Conservation (phyloP, 2,329 filamentous ascomycete genomes). For the Graphilbum fragrans region DNA sequence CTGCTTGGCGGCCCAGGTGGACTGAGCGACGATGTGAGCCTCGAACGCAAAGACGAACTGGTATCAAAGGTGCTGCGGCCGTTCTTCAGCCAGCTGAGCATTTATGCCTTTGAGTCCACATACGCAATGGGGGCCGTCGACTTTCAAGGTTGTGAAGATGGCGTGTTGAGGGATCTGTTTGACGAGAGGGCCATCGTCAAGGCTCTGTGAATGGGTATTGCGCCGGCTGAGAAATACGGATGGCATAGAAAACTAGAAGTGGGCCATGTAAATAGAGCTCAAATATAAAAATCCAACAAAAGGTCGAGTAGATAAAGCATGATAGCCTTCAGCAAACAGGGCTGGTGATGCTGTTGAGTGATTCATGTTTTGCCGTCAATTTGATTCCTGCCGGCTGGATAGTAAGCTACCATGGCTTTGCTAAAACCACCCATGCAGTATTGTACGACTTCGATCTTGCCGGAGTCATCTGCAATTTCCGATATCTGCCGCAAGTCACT, state of each 20-base stretch:
- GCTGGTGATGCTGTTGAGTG: no score
- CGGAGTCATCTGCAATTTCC: conserved; percentile 24
- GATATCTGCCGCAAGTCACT: conserved; percentile 74
- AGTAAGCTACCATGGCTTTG: conserved; percentile 62
- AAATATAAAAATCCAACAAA: no score
- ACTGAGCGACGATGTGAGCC: conserved; percentile 40
- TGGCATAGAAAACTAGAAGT: neutral
- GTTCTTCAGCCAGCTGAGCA: conserved; percentile 85
- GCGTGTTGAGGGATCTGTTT: conserved; percentile 63
- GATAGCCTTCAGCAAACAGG: no score
- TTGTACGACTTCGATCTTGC: conserved; percentile 65
- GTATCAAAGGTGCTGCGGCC: conserved; percentile 69
- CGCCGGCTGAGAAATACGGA: neutral
- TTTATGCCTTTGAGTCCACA: conserved; percentile 83
- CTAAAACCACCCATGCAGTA: conserved; percentile 87
- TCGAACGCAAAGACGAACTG: conserved; percentile 55
- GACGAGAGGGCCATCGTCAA: conserved; percentile 60
- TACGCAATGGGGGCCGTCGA: conserved; percentile 73
- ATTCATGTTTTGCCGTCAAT: no score
- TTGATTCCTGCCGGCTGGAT: conserved; percentile 27
- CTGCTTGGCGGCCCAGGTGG: conserved; percentile 37
- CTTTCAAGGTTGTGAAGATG: conserved; percentile 47
- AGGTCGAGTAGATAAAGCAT: no score
- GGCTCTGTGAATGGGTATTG: conserved; percentile 28
- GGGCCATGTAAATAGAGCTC: no score